Evolutionary conservation across 176 grass and related monocot genomes (phyloP).

Genomic region (Ananas comosus): DNA sequence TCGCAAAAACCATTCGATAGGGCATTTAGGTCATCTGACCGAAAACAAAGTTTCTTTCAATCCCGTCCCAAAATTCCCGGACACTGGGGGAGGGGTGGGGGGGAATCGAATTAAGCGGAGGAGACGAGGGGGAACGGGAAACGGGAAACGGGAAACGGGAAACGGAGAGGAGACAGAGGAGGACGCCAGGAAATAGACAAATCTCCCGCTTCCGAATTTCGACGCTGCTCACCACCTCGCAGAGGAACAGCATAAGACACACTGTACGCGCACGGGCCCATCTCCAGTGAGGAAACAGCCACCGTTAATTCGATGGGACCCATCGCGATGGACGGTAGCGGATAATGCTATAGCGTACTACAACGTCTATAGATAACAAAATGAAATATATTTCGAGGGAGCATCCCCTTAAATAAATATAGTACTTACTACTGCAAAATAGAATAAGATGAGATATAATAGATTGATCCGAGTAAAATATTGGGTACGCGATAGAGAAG

Average conservation of each 20-base stretch:
- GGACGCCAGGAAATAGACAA: background rate
- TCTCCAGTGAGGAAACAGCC: background rate
- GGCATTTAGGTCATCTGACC: background rate
- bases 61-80: too few species aligned
- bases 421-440: too few species aligned
- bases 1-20: background rate
- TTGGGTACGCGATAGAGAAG: too few species aligned
- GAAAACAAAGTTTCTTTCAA: background rate
- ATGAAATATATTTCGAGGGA: too few species aligned
- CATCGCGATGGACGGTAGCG: background rate
- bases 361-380: background rate
- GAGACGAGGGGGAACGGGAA: too few species aligned
- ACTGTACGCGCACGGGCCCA: background rate
- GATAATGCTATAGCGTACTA: background rate
- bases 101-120: too few species aligned
- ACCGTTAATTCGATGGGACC: background rate
- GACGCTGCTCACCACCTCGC: background rate
- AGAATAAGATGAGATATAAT: too few species aligned
- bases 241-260: background rate
- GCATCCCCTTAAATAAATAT: too few species aligned
- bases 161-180: too few species aligned
- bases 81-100: too few species aligned
- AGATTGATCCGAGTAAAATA: too few species aligned
- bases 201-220: background rate
- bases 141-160: too few species aligned